Conservation (phyloP, 2,329 filamentous ascomycete species). For the Botrytis medusae region DNA sequence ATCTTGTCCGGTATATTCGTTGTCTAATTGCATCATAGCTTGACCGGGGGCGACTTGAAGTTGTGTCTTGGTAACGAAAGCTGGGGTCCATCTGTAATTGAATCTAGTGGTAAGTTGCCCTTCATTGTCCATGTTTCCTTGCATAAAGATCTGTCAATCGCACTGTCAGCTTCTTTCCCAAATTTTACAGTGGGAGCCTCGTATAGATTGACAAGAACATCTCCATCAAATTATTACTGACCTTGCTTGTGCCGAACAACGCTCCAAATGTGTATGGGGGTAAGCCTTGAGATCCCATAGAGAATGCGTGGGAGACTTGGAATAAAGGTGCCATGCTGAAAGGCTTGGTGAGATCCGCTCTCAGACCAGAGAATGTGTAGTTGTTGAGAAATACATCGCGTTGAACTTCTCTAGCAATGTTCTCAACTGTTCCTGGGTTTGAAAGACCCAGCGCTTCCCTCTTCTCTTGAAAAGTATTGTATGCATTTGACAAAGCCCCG, state of each 20-base stretch:
- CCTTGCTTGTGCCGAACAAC: slow-evolving; percentile 90
- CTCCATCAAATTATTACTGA: slow-evolving; percentile 46
- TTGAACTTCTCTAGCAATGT: slow-evolving; percentile 86
- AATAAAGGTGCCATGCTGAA: slow-evolving; percentile 93
- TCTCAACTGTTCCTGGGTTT: slow-evolving; percentile 92
- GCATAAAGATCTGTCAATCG: slow-evolving; percentile 75
- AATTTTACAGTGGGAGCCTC: not conserved
- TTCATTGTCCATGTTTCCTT: slow-evolving; percentile 94
- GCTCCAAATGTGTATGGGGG: slow-evolving; percentile 95
- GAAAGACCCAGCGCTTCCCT: slow-evolving; percentile 83
- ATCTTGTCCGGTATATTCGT: slow-evolving; percentile 91
- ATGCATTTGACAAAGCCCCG: slow-evolving; percentile 70
- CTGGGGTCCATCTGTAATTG: slow-evolving; percentile 85
- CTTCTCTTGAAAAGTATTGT: slow-evolving; percentile 78
- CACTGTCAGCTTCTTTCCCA: slow-evolving; percentile 28
- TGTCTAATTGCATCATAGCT: slow-evolving; percentile 89
- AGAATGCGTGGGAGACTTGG: slow-evolving; percentile 95
- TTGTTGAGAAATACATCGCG: slow-evolving; percentile 96
- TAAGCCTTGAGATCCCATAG: slow-evolving; percentile 84
- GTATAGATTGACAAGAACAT: not conserved
- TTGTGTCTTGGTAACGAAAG: slow-evolving; percentile 82
- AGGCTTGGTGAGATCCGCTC: slow-evolving; percentile 94
- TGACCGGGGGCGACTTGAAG: slow-evolving; percentile 78
- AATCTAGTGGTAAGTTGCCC: slow-evolving; percentile 82
- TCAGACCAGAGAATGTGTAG: slow-evolving; percentile 93